Conservation (phyloP, 2,329 filamentous ascomycete species). For the Byssothecium circinans region DNA sequence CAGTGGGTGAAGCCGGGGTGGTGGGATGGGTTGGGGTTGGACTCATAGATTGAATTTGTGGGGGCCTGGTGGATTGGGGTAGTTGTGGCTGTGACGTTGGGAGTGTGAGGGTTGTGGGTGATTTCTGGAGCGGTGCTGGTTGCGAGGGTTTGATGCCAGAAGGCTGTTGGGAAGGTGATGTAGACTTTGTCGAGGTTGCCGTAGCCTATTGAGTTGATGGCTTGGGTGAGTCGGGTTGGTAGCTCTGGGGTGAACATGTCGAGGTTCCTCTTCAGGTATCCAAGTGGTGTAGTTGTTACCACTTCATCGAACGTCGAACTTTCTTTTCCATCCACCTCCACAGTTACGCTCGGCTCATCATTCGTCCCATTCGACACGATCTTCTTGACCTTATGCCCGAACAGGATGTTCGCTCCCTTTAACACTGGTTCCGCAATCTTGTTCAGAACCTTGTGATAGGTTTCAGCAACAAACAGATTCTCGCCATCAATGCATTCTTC, state of each 20-base stretch:
- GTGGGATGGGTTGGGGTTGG: slow-evolving; percentile 34
- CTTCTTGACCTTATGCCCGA: slow-evolving; percentile 51
- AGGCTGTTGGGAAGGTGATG: slow-evolving; percentile 21
- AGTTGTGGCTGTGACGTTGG: slow-evolving; percentile 44
- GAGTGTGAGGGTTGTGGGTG: slow-evolving; percentile 18
- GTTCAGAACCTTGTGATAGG: slow-evolving; percentile 62
- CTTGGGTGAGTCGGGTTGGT: slow-evolving; percentile 58
- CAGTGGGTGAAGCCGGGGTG: slow-evolving; percentile 74
- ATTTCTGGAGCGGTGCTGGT: slow-evolving; percentile 60
- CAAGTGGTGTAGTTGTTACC: slow-evolving; percentile 68
- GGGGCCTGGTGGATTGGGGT: slow-evolving; percentile 38
- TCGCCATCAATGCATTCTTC: slow-evolving; percentile 76
- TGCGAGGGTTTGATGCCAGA: slow-evolving; percentile 54
- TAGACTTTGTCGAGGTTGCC: slow-evolving; percentile 70
- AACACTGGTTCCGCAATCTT: slow-evolving; percentile 61
- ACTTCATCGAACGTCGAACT: slow-evolving; percentile 65
- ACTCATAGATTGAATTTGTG: slow-evolving; percentile 14
- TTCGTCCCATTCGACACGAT: slow-evolving; percentile 32
- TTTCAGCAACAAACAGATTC: slow-evolving; percentile 64
- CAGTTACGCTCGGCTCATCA: slow-evolving; percentile 26
- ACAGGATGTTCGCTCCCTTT: slow-evolving; percentile 58
- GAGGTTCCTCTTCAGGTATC: slow-evolving; percentile 50
- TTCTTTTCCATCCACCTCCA: slow-evolving; percentile 53
- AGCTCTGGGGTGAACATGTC: slow-evolving; percentile 62
- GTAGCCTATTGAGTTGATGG: slow-evolving; percentile 67